phyloP scores from a whole-genome alignment of 75 land plant genomes.

The Adiantum capillusveneris region DNA sequence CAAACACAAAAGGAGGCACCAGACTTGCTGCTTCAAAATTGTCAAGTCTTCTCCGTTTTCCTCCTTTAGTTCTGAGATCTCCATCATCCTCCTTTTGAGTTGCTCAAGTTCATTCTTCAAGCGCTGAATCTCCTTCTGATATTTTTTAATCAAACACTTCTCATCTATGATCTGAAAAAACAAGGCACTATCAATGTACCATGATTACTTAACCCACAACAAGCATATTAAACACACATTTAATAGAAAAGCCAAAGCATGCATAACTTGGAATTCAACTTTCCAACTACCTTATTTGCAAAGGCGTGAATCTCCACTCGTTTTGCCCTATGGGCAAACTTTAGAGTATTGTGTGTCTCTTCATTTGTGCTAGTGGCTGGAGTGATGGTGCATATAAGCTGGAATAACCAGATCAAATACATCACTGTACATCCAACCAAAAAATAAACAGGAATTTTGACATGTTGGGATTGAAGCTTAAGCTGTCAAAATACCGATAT shows the following conservation, averaged over 20 bases:
- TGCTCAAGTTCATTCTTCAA: constrained; percentile 80
- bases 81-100: constrained; percentile 46
- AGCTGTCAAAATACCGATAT: constrained; percentile 8
- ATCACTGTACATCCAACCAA: constrained; percentile 1
- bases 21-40: no score
- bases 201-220: no score
- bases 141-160: constrained; percentile 83
- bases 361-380: constrained; percentile 88
- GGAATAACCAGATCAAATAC: constrained; percentile 11
- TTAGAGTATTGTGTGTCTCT: constrained; percentile 84
- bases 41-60: no score
- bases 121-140: constrained; percentile 69
- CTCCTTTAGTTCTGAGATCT: no score
- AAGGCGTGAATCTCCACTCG: constrained; percentile 76
- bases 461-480: no score
- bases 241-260: background rate
- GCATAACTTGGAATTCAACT: background rate
- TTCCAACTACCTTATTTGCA: constrained; percentile 54
- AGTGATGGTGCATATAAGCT: constrained; percentile 91
- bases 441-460: background rate
- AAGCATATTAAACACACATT: no score
- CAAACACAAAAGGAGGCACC: no score
- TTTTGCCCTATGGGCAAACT: constrained; percentile 88
- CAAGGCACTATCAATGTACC: background rate
- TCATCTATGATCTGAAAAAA: constrained; percentile 78